These are phyloP conservation scores for Taiozyma onychis DNA, from an alignment of 1,139 yeast species.

Conservation along the genomic window DNA sequence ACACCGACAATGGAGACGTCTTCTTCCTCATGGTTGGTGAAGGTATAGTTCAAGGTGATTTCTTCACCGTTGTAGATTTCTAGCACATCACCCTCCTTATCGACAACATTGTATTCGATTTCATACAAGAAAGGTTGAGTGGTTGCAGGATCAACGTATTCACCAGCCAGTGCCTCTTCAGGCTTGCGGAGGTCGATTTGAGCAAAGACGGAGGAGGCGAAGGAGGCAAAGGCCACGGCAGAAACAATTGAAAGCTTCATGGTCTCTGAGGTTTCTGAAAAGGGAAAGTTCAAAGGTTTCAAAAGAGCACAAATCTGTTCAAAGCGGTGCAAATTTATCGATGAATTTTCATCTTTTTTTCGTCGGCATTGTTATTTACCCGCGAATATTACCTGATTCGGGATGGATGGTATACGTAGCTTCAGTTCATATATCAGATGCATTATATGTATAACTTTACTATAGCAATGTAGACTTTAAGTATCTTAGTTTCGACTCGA, in stretches of 20 bases:
- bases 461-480: neutral
- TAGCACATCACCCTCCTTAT: conserved; percentile 34
- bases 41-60: conserved; percentile 47
- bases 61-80: conserved; percentile 43
- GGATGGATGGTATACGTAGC: too few species aligned
- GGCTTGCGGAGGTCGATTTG: conserved; percentile 14
- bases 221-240: conserved; percentile 5
- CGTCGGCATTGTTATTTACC: neutral
- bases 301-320: too few species aligned
- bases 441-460: too few species aligned
- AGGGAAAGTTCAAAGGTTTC: too few species aligned
- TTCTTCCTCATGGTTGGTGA: conserved; percentile 52
- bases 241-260: conserved; percentile 8
- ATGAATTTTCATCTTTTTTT: neutral
- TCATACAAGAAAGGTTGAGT: conserved; percentile 29
- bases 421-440: too few species aligned
- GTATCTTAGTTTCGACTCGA: conserved; percentile 51
- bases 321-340: neutral
- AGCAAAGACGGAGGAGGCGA: conserved; percentile 6
- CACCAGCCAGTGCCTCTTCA: conserved; percentile 12
- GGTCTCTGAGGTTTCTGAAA: neutral
- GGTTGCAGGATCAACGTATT: conserved; percentile 17
- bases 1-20: conserved; percentile 60
- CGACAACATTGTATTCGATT: conserved; percentile 37
- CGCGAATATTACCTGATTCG: neutral